These are phyloP conservation scores for Penicillium concentricum DNA, from an alignment of 2,329 filamentous ascomycete species.

Conservation along the genomic window DNA sequence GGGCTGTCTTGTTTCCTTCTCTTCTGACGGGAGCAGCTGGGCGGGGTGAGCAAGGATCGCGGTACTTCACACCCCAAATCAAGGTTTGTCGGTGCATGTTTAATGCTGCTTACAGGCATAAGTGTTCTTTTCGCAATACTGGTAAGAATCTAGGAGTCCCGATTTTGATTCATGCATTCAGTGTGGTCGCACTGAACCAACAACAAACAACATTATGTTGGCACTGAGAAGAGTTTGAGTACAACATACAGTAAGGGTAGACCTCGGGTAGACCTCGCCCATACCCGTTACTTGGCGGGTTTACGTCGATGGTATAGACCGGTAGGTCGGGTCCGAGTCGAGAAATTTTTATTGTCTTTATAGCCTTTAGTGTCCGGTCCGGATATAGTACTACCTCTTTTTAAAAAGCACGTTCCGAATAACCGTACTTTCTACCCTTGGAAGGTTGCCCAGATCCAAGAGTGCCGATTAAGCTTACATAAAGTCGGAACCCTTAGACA, in stretches of 20 bases:
- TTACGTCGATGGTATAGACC: neutral
- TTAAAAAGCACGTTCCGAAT: neutral
- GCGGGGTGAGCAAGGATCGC: neutral
- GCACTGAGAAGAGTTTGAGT: neutral
- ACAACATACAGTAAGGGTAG: no score
- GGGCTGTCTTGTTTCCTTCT: neutral
- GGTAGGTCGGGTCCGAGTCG: neutral
- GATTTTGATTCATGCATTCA: neutral
- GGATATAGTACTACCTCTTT: neutral
- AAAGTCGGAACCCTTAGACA: neutral
- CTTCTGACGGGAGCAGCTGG: neutral
- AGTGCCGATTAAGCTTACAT: neutral
- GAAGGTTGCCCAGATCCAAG: no score
- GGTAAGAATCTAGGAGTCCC: neutral
- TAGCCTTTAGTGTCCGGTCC: neutral
- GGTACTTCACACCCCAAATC: neutral
- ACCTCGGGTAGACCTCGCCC: no score
- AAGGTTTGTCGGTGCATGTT: neutral
- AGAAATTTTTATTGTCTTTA: neutral
- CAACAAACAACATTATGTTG: neutral
- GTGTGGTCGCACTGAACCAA: neutral
- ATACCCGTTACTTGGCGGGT: neutral
- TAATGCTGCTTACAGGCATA: neutral
- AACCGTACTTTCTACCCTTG: no score
- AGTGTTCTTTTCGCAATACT: neutral